Evolutionary conservation across 169 alveolate genomes (phyloP).

Genomic region (Cryptosporidium muris): DNA sequence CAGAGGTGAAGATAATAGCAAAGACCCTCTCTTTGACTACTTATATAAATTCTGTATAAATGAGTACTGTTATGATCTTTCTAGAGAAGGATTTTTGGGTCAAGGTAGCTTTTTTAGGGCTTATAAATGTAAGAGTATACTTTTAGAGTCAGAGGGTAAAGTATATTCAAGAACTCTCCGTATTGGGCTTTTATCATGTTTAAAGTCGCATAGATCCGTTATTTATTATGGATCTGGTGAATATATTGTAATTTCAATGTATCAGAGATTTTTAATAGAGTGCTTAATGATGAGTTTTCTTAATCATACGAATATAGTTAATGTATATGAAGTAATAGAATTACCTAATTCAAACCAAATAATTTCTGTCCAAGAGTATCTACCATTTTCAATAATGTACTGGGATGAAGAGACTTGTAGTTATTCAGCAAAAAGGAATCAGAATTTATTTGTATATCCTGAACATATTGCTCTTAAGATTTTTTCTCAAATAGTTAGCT

Average conservation of each 20-base stretch:
- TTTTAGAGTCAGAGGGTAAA: neutral
- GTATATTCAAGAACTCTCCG: constrained; percentile 6
- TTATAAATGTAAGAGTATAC: constrained; percentile 28
- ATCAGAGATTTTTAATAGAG: constrained; percentile 31
- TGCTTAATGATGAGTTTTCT: constrained; percentile 22
- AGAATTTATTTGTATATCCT: neutral
- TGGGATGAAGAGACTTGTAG: neutral
- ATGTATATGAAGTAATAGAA: constrained; percentile 22
- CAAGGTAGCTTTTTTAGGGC: constrained; percentile 70
- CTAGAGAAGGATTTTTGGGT: constrained; percentile 66
- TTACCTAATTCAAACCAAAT: constrained; percentile 47
- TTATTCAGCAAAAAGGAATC: neutral
- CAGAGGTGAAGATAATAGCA: neutral
- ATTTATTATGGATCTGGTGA: neutral
- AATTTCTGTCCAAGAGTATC: constrained; percentile 42
- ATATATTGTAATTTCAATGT: constrained; percentile 14
- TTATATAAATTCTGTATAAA: constrained; percentile 15
- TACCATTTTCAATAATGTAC: constrained; percentile 28
- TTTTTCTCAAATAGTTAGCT: constrained; percentile 22
- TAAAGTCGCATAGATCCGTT: constrained; percentile 20
- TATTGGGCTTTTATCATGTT: constrained; percentile 57
- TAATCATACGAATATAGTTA: constrained; percentile 24
- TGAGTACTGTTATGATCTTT: constrained; percentile 35
- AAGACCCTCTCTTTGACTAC: neutral
- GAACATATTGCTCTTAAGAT: constrained; percentile 15